Evolutionary conservation across 2,329 filamentous ascomycete genomes (phyloP), one percentile per base, ranked within the genome.

Genomic region (Grosmannia huntii): DNA sequence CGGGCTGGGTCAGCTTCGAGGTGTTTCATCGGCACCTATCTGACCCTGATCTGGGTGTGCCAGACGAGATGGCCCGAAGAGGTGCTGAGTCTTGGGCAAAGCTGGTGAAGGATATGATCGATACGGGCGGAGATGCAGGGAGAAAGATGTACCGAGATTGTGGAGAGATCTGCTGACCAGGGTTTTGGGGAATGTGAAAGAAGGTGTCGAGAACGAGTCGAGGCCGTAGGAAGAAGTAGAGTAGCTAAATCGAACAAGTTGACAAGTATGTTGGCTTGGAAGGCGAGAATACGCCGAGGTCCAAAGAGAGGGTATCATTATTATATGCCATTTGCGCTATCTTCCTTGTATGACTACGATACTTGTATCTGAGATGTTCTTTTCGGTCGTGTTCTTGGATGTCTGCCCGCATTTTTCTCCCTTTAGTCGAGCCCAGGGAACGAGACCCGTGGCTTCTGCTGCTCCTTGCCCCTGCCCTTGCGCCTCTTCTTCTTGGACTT

Each of bases 1-100:
- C 74, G 27, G 82, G 82, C 3, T 84, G 77, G 74, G 72, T 84
- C 23, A 79, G 75, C 58, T 75, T 82, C 65, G 82, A 86, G 69
- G 64, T 85, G 25, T 85, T 85, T 66, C 79, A 76, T 50, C 70
- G 77, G 41, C 76, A 70, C 7, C 74, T 83, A 69, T 67, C 73
- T 7, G 73, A 77, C 50, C 64, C 70, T 9, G 71, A 71, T 12
- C 59, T 70, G 1, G 62, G 63, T 1, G 75, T 82, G 4, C 78
- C 80, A 0, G 69, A 69, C 44, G 72, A 77, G 60, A 75, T 83
- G 70, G 81, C 82, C 2, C 64, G 63, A 50, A 70, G 82, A 38
- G 82, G 78, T 0, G 73, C 71, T 5, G 66, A 66, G 31, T 72
- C 76, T 14, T 85, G 80, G 80, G 66, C 71, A 62, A 80, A 60